phyloP scores from a whole-genome alignment of 495 filamentous ascomycete genomes.

The Rhypophila decipiens region DNA sequence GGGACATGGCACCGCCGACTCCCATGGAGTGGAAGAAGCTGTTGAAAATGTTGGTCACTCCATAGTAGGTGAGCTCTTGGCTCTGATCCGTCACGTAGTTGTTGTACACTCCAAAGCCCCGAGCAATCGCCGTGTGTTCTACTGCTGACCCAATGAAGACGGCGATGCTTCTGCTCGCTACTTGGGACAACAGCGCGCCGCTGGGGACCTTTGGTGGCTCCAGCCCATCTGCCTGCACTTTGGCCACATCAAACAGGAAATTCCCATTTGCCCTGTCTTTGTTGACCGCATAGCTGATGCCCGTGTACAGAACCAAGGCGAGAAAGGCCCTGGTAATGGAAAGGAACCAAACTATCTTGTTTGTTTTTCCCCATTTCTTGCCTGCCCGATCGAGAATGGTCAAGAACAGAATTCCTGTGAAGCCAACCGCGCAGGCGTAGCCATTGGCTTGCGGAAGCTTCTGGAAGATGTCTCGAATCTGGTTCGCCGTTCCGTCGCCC shows the following conservation, averaged over 20 bases:
- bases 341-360: slow-evolving; percentile 36
- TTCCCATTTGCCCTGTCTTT: slow-evolving; percentile 26
- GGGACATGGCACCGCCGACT: slow-evolving; percentile 43
- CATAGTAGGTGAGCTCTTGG: slow-evolving; percentile 44
- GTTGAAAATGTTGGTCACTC: slow-evolving; percentile 43
- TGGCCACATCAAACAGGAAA: slow-evolving; percentile 33
- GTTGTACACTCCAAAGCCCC: slow-evolving; percentile 41
- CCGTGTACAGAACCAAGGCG: slow-evolving; percentile 39
- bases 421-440: slow-evolving; percentile 39
- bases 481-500: slow-evolving; percentile 31
- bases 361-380: slow-evolving; percentile 38
- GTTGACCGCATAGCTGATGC: slow-evolving; percentile 44
- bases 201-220: slow-evolving; percentile 30
- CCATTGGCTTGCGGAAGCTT: slow-evolving; percentile 35
- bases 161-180: slow-evolving; percentile 32
- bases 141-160: slow-evolving; percentile 40
- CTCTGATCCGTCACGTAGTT: slow-evolving; percentile 42
- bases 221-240: slow-evolving; percentile 39
- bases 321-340: slow-evolving; percentile 42
- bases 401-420: slow-evolving; percentile 38
- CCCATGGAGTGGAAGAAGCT: slow-evolving; percentile 44
- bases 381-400: slow-evolving; percentile 38
- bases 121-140: slow-evolving; percentile 44
- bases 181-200: slow-evolving; percentile 28
- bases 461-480: slow-evolving; percentile 38